Conservation (phyloP, 1,284 basidiomycete species). For the Inonotus obliquus region DNA sequence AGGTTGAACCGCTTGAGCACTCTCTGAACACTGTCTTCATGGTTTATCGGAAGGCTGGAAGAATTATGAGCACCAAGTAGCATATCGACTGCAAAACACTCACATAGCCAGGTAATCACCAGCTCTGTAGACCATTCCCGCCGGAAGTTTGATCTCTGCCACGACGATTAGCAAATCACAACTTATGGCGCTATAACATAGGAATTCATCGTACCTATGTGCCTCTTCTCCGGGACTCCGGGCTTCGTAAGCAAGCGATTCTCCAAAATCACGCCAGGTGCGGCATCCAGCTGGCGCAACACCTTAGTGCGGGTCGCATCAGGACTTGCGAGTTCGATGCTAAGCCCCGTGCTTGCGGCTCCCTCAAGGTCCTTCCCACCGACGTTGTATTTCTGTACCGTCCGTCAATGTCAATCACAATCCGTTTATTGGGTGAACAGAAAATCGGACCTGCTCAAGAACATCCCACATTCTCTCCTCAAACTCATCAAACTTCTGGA, state of each 20-base stretch:
- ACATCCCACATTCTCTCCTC: constrained; percentile 37
- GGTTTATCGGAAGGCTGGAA: constrained; percentile 40
- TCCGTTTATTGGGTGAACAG: not conserved
- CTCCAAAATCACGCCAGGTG: constrained; percentile 36
- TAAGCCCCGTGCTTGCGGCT: constrained; percentile 23
- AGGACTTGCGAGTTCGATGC: constrained; percentile 32
- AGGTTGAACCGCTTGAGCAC: constrained; percentile 37
- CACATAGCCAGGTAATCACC: constrained; percentile 49
- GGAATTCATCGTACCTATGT: constrained; percentile 32
- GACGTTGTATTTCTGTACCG: constrained; percentile 9
- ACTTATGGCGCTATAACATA: no score
- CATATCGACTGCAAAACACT: constrained; percentile 12
- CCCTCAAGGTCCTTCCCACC: constrained; percentile 11
- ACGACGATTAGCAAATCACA: no score
- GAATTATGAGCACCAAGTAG: not conserved
- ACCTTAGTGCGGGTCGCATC: constrained; percentile 33
- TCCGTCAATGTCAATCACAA: not conserved
- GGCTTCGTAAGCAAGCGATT: constrained; percentile 37
- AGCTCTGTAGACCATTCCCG: constrained; percentile 36
- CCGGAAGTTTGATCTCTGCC: constrained; percentile 40
- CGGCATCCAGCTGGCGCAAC: constrained; percentile 37
- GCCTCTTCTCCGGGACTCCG: constrained; percentile 38
- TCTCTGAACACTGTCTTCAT: constrained; percentile 34
- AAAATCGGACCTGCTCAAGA: constrained; percentile 31
- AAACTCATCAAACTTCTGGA: constrained; percentile 44